Evolutionary conservation across 805 yeast genomes (phyloP), one percentile per base, ranked within the genome.

Genomic region (Candida oleophila): DNA sequence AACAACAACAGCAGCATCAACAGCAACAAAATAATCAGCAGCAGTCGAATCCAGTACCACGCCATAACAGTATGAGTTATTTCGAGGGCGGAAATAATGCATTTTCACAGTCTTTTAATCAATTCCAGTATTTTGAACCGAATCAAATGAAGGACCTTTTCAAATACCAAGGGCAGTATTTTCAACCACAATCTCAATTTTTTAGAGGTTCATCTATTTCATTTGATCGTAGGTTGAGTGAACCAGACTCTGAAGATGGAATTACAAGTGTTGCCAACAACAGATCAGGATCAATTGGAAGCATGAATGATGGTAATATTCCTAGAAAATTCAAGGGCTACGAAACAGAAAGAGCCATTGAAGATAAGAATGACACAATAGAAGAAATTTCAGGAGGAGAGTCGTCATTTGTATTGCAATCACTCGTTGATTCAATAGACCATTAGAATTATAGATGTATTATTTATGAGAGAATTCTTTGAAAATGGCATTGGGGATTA

Each of bases 401-500:
- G 16, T 62, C 56, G 39, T 58, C 63, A 44, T 64, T 66, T 47
- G 71, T 71, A 44, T 57, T 69, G 52, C 65, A 70, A 51, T 65
- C 72, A 15, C 64, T 71, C 49, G 75, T 71, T 41, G 76, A 71
- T 48, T 69, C 72, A 21, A 66, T 71, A 37, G 66, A 70, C 53
- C 66, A 66, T 44, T 68, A 45, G 45, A 34, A 22, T 34, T 9
- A 15, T 14, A 20, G 22, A 15, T 3, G 11, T 38, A 9, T 9
- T 4, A 34, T 15, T 18, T 15, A 14, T 5, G 20, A 34, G 38
- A 34, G 34, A 14, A 12, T 12, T 14, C 11, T 12, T 30, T 30
- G 14, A 12, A 14, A 30, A 30, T 30, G 14, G 11, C 14, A 30
- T 11, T 30, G 34, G 34, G 34, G 14, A 19, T 15, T 15, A 38